Percentiles rank a stretch among this genome's conserved stretches.
phyloP scores from a whole-genome alignment of 352 stramenopile genomes.

The Elongisporangium undulatum region DNA sequence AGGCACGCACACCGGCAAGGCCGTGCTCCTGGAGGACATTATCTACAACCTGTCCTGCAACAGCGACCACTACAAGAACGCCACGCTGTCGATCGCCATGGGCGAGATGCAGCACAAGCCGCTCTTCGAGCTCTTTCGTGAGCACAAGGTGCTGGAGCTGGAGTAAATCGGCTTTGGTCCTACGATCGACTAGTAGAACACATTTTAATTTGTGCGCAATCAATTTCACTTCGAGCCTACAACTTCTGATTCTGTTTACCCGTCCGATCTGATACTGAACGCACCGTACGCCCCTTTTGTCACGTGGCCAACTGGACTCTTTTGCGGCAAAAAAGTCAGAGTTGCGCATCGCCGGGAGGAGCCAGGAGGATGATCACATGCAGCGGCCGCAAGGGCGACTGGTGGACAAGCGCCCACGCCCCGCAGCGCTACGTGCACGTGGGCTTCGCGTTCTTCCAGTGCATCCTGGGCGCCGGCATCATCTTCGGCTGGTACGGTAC shows the following conservation, averaged over 20 bases:
- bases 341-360: neutral
- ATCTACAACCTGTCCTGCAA: constrained; percentile 75
- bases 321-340: neutral
- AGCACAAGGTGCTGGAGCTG: constrained; percentile 14
- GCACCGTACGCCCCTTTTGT: neutral
- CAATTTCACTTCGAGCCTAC: neutral
- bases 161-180: neutral
- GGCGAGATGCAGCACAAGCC: constrained; percentile 81
- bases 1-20: constrained; percentile 77
- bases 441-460: constrained; percentile 55
- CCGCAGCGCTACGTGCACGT: constrained; percentile 39
- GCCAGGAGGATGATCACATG: neutral
- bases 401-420: neutral
- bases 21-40: constrained; percentile 79
- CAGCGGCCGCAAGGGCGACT: neutral
- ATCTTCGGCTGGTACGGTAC: constrained; percentile 55
- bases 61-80: constrained; percentile 63
- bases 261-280: neutral
- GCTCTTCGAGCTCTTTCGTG: constrained; percentile 56
- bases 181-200: neutral
- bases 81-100: constrained; percentile 69
- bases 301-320: neutral
- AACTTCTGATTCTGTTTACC: neutral
- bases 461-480: constrained; percentile 50
- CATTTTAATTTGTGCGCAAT: neutral